phyloP scores from a whole-genome alignment of 2,329 filamentous ascomycete genomes.

The Alternaria postmessia region DNA sequence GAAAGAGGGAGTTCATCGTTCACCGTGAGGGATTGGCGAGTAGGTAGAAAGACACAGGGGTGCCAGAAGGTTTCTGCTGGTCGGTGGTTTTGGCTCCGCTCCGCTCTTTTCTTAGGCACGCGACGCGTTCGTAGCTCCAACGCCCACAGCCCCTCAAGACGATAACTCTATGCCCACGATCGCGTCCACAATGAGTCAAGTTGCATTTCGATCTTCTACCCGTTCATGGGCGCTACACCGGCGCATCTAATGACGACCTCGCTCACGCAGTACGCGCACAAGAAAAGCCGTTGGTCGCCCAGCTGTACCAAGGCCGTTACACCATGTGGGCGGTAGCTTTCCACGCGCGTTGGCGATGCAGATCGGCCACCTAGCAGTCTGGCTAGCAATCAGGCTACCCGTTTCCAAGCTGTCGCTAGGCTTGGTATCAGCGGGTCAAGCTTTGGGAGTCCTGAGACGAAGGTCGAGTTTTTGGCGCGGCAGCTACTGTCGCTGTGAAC shows the following conservation, averaged over 20 bases:
- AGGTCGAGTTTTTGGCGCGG: not conserved
- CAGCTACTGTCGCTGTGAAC: not conserved
- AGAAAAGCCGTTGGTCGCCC: slow-evolving; percentile 9
- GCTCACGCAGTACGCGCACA: not conserved
- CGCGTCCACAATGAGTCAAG: not conserved
- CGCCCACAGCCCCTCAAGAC: not conserved
- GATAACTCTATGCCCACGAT: not conserved
- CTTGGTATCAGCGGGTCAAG: slow-evolving; percentile 10
- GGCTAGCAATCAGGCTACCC: slow-evolving; percentile 7
- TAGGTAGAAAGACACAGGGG: not conserved
- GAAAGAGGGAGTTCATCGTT: not conserved
- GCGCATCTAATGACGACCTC: slow-evolving; percentile 26
- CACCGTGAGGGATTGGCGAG: not conserved
- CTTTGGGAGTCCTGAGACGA: not conserved
- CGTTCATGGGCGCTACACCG: not conserved
- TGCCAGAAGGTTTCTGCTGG: not conserved
- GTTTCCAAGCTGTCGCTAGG: slow-evolving; percentile 16
- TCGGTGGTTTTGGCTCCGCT: not conserved
- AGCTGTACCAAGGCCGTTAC: slow-evolving; percentile 24
- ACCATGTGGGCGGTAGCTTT: slow-evolving; percentile 5
- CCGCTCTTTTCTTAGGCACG: not conserved
- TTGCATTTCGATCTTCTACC: not conserved
- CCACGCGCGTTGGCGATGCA: not conserved
- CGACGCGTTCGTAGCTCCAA: not conserved
- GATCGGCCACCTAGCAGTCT: slow-evolving; percentile 8